A percentile compares a stretch with the other conserved stretches of the same genome.
Evolutionary conservation across 129 eudicot genomes (phyloP).

Genomic region (Flaveria ramosissima): DNA sequence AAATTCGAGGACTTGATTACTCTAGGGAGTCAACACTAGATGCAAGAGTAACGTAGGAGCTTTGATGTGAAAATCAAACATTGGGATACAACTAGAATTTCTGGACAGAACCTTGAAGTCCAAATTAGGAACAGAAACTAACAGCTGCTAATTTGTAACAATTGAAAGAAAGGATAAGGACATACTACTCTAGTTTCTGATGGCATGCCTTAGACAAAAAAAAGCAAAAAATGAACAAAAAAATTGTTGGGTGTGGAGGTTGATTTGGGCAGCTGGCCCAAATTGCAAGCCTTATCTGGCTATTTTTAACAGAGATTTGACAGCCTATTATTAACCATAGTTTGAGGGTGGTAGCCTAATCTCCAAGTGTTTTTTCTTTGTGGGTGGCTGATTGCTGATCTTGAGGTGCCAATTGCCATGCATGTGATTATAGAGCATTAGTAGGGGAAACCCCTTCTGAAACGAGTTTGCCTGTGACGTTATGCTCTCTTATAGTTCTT

Average conservation of each 20-base stretch:
- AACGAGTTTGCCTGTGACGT: background rate
- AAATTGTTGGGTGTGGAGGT: too few relatives aligned
- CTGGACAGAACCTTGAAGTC: background rate
- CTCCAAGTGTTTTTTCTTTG: background rate
- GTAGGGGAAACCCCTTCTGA: background rate
- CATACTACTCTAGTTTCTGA: background rate
- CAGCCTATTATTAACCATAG: too few relatives aligned
- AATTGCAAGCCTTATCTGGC: too few relatives aligned
- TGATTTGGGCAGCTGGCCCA: too few relatives aligned
- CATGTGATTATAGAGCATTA: conserved; percentile 4
- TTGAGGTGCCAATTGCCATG: background rate
- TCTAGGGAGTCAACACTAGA: background rate
- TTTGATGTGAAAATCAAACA: background rate
- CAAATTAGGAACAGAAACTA: background rate
- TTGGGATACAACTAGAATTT: background rate
- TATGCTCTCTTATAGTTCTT: background rate
- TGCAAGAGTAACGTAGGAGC: background rate
- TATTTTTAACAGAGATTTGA: too few relatives aligned
- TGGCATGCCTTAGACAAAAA: background rate
- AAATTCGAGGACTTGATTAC: background rate
- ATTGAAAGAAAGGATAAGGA: background rate
- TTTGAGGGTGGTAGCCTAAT: too few relatives aligned
- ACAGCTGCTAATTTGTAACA: background rate
- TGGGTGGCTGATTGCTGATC: background rate
- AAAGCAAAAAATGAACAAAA: background rate